Base-by-base conservation (phyloP, 2,329 filamentous ascomycete genomes). In the Chlorencoelia australis region DNA sequence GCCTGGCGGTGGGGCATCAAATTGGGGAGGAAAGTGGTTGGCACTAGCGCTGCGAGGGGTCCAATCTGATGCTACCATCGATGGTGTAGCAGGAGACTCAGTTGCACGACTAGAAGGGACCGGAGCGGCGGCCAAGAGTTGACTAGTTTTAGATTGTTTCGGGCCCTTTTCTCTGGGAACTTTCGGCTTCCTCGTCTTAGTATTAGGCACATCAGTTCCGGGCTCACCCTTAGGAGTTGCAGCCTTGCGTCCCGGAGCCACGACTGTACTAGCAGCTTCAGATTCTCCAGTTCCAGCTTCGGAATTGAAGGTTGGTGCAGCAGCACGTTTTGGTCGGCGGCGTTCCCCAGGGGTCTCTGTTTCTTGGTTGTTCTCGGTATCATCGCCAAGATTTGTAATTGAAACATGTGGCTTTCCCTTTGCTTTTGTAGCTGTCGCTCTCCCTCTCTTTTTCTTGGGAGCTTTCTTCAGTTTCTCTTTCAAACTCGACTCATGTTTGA, bases 401-500 rank as follows among this genome's bases (percentile, higher is more conserved):
- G 80, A 60, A n/a, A 71, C 73, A 46, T 71, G 79, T 5, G 74
- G 71, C 45, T 73, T 66, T 24, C 39, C 38, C 36, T 50, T 73
- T 47, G 67, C 60, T 69, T 53, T 67, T 59, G 66, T 72, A 69
- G 62, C 70, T 73, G 42, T 71, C 65, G 51, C 68, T 66, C 56
- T 58, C 45, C 39, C 57, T 41, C 50, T 49, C 43, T 41, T 55
- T 44, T 68, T 73, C 58, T 73, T 75, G n/a, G 27, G 24, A 8
- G 25, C 20, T 60, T 68, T 75, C 58, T 74, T 79, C 19, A 81
- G 67, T 59, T 82, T 84, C 53, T 84, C 80, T 56, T 88, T 86
- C 42, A 88, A 77, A 44, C 83, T 79, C 27, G 77, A 71, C 30
- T 77, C 69, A 61, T 80, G 81, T 61, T 76, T 91, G 54, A 80